A percentile compares a stretch with the other conserved stretches of the same genome.
Conservation (phyloP, 129 eudicot species). For the Flaveria brownii region DNA sequence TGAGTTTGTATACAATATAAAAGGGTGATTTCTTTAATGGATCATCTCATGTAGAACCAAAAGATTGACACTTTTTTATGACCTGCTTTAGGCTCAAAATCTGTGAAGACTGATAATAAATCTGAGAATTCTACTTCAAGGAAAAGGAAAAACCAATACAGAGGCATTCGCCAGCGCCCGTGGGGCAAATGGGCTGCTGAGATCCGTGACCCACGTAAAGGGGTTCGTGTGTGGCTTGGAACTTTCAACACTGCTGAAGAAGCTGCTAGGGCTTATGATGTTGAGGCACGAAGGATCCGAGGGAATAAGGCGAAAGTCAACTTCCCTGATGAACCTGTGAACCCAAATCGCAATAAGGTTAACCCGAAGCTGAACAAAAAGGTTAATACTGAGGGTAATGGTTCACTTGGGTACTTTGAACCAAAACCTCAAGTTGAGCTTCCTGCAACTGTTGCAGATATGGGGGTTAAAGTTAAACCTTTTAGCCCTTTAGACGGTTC, state of each 20-base stretch:
- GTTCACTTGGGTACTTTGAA: constrained; percentile 40
- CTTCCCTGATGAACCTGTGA: constrained; percentile 65
- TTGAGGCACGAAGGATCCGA: constrained; percentile 86
- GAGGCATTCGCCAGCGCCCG: constrained; percentile 95
- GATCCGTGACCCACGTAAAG: constrained; percentile 94
- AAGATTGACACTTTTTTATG: not conserved
- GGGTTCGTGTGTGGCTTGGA: constrained; percentile 97
- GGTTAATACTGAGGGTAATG: not conserved
- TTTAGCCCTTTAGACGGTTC: constrained; percentile 39
- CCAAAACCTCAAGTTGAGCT: constrained; percentile 53
- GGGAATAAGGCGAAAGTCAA: constrained; percentile 93
- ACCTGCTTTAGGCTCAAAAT: constrained; percentile 38
- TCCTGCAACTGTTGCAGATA: constrained; percentile 25
- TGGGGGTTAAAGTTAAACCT: constrained; percentile 38
- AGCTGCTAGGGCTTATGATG: constrained; percentile 98
- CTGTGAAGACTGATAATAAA: constrained; percentile 47
- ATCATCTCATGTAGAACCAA: not conserved
- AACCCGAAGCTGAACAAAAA: constrained; percentile 34
- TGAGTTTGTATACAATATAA: not conserved
- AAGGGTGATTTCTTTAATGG: not conserved
- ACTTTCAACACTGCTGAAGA: constrained; percentile 96
- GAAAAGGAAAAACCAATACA: constrained; percentile 81
- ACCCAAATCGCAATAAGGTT: constrained; percentile 34
- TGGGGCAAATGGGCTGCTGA: constrained; percentile 99
- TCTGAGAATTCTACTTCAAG: constrained; percentile 61